Percentiles rank a stretch among this genome's conserved stretches.
phyloP scores from a whole-genome alignment of 2,329 filamentous ascomycete genomes.

The Talaromyces albobiverticillius region DNA sequence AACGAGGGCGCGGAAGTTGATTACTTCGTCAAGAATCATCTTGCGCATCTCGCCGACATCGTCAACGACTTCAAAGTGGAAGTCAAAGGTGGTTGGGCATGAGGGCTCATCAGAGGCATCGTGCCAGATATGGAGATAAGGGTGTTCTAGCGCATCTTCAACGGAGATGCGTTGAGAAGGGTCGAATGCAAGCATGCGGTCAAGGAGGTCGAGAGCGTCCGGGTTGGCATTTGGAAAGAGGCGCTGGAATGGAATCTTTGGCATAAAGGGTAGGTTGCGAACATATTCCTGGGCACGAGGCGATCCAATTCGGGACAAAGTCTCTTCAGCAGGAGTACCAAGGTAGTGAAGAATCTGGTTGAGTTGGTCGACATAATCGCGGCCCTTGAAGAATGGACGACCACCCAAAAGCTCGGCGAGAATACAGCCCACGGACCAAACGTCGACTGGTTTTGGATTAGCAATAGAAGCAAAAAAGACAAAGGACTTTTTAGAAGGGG shows the following conservation, averaged over 20 bases:
- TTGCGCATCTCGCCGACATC: slow-evolving; percentile 92
- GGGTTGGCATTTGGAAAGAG: slow-evolving; percentile 95
- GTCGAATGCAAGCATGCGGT: slow-evolving; percentile 97
- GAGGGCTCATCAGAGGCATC: slow-evolving; percentile 93
- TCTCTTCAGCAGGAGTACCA: slow-evolving; percentile 94
- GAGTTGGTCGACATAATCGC: slow-evolving; percentile 98
- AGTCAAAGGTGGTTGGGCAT: slow-evolving; percentile 94
- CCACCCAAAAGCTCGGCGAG: slow-evolving; percentile 93
- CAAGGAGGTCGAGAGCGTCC: slow-evolving; percentile 89
- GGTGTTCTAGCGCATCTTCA: slow-evolving; percentile 92
- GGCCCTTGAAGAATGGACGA: slow-evolving; percentile 97
- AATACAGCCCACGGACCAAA: slow-evolving; percentile 98
- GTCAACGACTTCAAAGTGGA: slow-evolving; percentile 96
- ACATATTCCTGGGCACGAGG: slow-evolving; percentile 97
- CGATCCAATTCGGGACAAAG: slow-evolving; percentile 87
- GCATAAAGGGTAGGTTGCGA: slow-evolving; percentile 90
- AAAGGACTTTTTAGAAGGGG: not conserved
- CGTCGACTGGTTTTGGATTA: slow-evolving; percentile 67
- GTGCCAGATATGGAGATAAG: slow-evolving; percentile 97
- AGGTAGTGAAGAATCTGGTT: slow-evolving; percentile 99
- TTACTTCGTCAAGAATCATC: slow-evolving; percentile 96
- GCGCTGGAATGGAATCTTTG: slow-evolving; percentile 82
- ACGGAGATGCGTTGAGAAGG: slow-evolving; percentile 90
- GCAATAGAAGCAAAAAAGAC: slow-evolving; percentile 11
- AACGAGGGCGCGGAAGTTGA: slow-evolving; percentile 70